Evolutionary conservation across 148 eudicot species (phyloP), one percentile per base, ranked within the genome.

Genomic region (Oxyria digyna): DNA sequence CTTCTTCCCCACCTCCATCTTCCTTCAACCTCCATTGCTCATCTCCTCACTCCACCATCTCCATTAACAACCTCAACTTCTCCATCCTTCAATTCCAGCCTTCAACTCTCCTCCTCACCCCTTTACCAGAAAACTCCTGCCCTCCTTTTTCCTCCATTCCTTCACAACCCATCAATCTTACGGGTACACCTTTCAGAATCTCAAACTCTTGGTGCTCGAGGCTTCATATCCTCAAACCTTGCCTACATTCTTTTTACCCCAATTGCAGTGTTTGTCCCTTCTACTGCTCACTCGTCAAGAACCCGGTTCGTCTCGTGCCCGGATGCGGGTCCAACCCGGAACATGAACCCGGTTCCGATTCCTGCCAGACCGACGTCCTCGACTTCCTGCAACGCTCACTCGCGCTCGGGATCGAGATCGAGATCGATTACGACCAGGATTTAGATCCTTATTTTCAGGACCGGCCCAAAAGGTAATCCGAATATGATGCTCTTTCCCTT

Each of bases 161-260:
- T 20, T n/a, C 59, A 4, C 71, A 55, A 11, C 54, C 92, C 41
- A 79, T 86, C 41, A 72, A 80, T 57, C 72, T 89, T 57, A 70
- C 86, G 0, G 68, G 70, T 62, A 71, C 92, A 1, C 91, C 96
- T 0, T 91, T 89, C 68, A 71, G 43, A 33, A 42, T 81, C 74
- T 81, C 96, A 0, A 86, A 81, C 8, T 69, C 84, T 8, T 76
- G 82, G 2, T 91, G 96, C 77, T 84, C 87, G 3, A 74, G 86
- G 2, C 81, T 89, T 59, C 81, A 86, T 4, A 66, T 70, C 9
- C 80, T 91, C 59, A 79, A 67, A 11, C 93, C 96, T 0, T 87
- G 96, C 70, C 75, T 76, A 0, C 70, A 69, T 0, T 81, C 75
- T 14, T 71, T 50, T 33, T 77, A 77, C 18, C 87, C 87, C 0